Evolutionary conservation across 2,329 filamentous ascomycete species (phyloP).

Genomic region (Paraconiothyrium brasiliense): DNA sequence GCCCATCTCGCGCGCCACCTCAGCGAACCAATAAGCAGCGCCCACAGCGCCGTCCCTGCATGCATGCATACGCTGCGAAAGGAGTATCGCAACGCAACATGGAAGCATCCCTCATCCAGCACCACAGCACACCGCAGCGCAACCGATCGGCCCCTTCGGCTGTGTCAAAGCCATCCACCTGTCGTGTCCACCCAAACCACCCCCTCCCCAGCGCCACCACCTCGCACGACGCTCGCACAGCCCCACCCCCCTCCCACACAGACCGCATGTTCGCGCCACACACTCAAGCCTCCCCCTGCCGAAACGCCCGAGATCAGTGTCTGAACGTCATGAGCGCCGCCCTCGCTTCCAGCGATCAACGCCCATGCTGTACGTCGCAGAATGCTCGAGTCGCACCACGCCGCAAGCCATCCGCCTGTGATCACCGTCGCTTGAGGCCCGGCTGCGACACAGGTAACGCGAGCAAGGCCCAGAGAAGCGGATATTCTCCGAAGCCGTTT

Average conservation of each 20-base stretch:
- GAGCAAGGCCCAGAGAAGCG: conserved; percentile 1
- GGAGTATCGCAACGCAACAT: background rate
- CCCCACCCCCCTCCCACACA: conserved; percentile 10
- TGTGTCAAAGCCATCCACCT: background rate
- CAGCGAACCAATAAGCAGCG: no score
- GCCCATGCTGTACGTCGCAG: conserved; percentile 3
- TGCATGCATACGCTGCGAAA: background rate
- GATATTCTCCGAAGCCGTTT: conserved; percentile 16
- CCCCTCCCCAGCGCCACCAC: background rate
- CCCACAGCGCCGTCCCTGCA: background rate
- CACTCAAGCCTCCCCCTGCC: background rate
- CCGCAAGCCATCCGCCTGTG: conserved; percentile 16
- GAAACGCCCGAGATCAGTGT: background rate
- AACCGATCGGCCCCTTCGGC: conserved; percentile 1
- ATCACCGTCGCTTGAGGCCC: conserved; percentile 3
- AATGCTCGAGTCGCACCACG: background rate
- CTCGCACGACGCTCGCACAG: background rate
- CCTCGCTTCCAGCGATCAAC: conserved; percentile 10
- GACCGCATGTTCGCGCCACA: conserved; percentile 18
- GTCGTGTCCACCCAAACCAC: background rate
- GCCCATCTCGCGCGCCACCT: background rate
- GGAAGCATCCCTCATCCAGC: background rate
- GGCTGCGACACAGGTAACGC: conserved; percentile 1
- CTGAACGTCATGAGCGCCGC: background rate
- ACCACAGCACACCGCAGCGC: background rate